Base-by-base conservation (phyloP, 2,329 filamentous ascomycete species). In the Hymenoscyphus linearis region DNA sequence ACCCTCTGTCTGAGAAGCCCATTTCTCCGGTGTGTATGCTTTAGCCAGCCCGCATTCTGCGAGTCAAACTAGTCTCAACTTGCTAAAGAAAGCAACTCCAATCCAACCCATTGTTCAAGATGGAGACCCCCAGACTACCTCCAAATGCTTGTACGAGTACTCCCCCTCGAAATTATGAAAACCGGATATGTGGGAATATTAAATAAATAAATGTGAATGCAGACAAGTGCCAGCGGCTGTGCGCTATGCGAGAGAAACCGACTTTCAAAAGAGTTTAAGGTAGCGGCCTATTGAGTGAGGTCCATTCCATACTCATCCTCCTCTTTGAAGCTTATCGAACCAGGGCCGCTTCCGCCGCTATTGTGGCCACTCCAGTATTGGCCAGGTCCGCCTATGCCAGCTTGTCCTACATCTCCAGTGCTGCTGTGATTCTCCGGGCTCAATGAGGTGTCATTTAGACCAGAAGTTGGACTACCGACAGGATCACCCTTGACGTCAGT, bases 261-360 rank as follows among this genome's bases (percentile, higher is more conserved):
- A 10, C 22, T n/a, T 31, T 27, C 36, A 2, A 50, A 25, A 52
- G 25, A 16, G 6, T 27, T 26, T 10, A 16, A 52, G 40, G 18
- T 10, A 16, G 40, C 40, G 40, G 50, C 60, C 70, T 75, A 78
- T 68, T 78, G 76, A 61, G 77, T 82, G 66, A 86, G 75, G 67
- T 95, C 90, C 90, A 96, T 96, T 71, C 85, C 86, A 71, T 90
- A 96, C 76, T 96, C 93, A 69, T 97, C 93, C 76, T 97, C 93
- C 74, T 96, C 93, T 76, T 96, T 96, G 77, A 97, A 91, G 73
- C 88, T 87, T 71, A 90, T 80, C 6, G 80, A 78, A 26, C 80
- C 81, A 52, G 86, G 83, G 60, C 87, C 87, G 71, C 85, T 90
- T 63, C 82, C 86, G 58, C 89, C 88, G 71, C 88, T 89, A 71